Base-by-base conservation (phyloP, 106 monocot species). In the Dendrobium officinale region DNA sequence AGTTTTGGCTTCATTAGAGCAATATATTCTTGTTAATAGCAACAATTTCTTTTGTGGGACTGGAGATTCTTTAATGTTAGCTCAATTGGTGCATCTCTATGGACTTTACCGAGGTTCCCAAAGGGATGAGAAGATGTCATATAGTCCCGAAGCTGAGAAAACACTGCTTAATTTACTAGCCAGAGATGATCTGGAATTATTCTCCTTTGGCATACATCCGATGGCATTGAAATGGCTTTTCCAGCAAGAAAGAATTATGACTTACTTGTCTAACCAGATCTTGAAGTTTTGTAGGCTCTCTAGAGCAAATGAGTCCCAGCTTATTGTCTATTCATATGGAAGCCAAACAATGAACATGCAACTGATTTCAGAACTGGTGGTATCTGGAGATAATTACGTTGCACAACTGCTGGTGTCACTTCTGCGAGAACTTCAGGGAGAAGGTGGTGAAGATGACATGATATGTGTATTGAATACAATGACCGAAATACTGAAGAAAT, bases 61-160 rank as follows among this genome's bases (percentile, higher is more conserved):
- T 59, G 81, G 83, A 73, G 88, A 86, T 61, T 80, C 85, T 17
- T 72, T 84, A 56, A 85, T 93, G 84, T 44, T 95, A 78, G 86
- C 92, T 78, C 92, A 85, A 82, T 27, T 99, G 68, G 66, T 93
- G 43, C 84, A 84, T 87, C 88, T 95, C 75, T 99, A 99, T 85
- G 84, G 87, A 49, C 81, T 91, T 75, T 6, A 83, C 10, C 85
- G 92, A 89, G 88, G 85, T 73, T 55, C 84, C 80, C 78, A 72
- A 55, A 75, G 78, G 43, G 42, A 80, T 13, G 20, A 43, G 19
- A 59, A 73, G 33, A 51, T 51, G 29, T 29, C 81, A 72, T 86
- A 88, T 83, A 99, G 92, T 80, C 67, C 67, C 79, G 98, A 95
- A 75, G 92, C 95, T 47, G 98, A 99, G 80, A 95, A 88, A 67